phyloP scores from a whole-genome alignment of 1,139 yeast species.

The Pichia terricola region DNA sequence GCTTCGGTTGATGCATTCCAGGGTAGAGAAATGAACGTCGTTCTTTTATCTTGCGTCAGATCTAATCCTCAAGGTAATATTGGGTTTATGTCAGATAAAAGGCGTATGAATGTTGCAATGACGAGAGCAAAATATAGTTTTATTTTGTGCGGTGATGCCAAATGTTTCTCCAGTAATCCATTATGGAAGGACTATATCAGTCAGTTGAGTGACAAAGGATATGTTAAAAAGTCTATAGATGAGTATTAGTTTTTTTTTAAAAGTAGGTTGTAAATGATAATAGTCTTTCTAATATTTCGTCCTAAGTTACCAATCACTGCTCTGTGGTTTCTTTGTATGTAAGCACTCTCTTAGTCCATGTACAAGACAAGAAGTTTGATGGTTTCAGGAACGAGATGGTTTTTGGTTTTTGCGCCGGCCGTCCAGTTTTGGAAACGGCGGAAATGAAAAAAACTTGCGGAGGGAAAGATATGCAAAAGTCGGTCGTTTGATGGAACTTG shows the following conservation, averaged over 20 bases:
- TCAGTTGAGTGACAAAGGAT: conserved; percentile 11
- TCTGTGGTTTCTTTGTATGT: too few relatives aligned
- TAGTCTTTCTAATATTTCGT: too few relatives aligned
- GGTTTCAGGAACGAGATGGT: too few relatives aligned
- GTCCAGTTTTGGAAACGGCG: too few relatives aligned
- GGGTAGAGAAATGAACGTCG: conserved; percentile 89
- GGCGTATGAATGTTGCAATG: conserved; percentile 86
- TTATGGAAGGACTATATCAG: conserved; percentile 47
- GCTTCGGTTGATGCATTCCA: conserved; percentile 93
- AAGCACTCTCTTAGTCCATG: too few relatives aligned
- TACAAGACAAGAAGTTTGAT: too few relatives aligned
- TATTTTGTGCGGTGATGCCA: conserved; percentile 53
- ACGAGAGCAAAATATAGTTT: conserved; percentile 87
- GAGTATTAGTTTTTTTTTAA: conserved; percentile 2
- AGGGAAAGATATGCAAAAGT: too few relatives aligned
- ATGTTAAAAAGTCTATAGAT: conserved; percentile 9
- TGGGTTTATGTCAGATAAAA: conserved; percentile 82
- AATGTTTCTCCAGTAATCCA: conserved; percentile 39
- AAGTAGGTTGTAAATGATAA: too few relatives aligned
- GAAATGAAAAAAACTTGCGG: too few relatives aligned
- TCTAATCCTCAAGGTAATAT: conserved; percentile 71
- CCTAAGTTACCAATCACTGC: too few relatives aligned
- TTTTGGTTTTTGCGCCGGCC: too few relatives aligned
- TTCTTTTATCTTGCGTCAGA: conserved; percentile 82
- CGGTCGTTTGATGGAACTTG: too few relatives aligned